Conservation (phyloP, 805 yeast genomes). For the Ogataea methanolica region DNA sequence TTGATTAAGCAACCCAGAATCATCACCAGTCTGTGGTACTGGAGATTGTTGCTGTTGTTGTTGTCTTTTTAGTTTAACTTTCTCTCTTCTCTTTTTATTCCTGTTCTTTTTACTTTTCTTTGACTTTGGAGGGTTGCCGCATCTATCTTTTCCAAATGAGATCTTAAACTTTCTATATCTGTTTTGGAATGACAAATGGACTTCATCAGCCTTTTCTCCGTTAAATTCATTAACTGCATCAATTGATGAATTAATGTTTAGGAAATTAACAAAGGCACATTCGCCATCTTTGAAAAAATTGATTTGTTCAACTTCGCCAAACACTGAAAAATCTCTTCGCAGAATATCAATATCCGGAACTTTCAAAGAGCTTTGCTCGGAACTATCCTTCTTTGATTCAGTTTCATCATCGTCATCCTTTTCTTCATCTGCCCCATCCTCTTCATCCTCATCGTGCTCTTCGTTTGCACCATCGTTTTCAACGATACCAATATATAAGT, state of each 20-base stretch:
- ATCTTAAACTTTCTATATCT: conserved; percentile 54
- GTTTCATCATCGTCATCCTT: conserved; percentile 2
- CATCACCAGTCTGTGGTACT: background rate
- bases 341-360: conserved; percentile 28
- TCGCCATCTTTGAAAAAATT: conserved; percentile 64
- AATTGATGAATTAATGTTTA: conserved; percentile 60
- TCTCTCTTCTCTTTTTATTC: conserved; percentile 30
- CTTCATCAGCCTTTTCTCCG: conserved; percentile 25
- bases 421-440: conserved; percentile 14
- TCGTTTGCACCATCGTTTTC: conserved; percentile 31
- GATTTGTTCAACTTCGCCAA: conserved; percentile 74
- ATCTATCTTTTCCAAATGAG: conserved; percentile 67
- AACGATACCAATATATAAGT: conserved; percentile 64
- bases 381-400: background rate
- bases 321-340: conserved; percentile 54
- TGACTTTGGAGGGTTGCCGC: conserved; percentile 67
- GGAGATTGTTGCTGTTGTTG: background rate
- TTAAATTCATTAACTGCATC: conserved; percentile 58
- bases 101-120: conserved; percentile 39
- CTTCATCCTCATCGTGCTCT: conserved; percentile 28
- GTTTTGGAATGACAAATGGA: conserved; percentile 37
- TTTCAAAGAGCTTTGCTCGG: background rate
- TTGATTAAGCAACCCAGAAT: background rate
- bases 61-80: conserved; percentile 1
- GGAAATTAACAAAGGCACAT: conserved; percentile 73